Conservation (phyloP, 768 basidiomycete genomes). For the Lactarius deliciosus region DNA sequence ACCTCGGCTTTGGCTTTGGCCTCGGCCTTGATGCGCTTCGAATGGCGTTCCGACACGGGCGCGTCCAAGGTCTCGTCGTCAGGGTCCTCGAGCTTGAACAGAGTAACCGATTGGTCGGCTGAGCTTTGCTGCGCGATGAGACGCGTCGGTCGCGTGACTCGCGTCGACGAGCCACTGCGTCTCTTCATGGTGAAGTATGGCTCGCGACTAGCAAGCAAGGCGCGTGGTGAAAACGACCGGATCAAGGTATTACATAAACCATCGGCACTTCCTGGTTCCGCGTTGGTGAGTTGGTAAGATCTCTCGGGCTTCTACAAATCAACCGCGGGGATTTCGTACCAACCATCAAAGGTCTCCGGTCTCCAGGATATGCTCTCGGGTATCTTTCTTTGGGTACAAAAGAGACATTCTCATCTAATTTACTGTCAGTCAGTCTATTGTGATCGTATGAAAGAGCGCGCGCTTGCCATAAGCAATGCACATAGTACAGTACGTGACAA, state of each 20-base stretch:
- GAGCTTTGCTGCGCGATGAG: conserved; percentile 22
- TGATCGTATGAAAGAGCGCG: neutral
- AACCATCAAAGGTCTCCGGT: neutral
- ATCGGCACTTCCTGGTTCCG: neutral
- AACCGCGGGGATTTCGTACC: neutral
- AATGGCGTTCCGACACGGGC: conserved; percentile 27
- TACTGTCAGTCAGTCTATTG: too few species aligned
- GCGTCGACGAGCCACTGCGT: neutral
- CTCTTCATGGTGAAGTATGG: conserved; percentile 20
- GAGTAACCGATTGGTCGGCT: conserved; percentile 23
- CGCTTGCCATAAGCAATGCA: neutral
- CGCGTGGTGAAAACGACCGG: too few species aligned
- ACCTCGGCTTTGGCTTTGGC: conserved; percentile 15
- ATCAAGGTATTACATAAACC: neutral
- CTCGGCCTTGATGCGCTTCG: conserved; percentile 38
- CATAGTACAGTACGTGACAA: neutral
- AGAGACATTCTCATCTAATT: neutral
- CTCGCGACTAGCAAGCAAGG: neutral
- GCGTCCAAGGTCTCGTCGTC: neutral
- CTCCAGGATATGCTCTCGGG: neutral
- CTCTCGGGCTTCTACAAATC: neutral
- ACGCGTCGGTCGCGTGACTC: conserved; percentile 3
- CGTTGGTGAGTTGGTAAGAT: neutral
- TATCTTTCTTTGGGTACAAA: neutral
- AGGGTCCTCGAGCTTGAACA: conserved; percentile 31